A percentile compares a stretch with the other conserved stretches of the same genome.
These are phyloP conservation scores for Pterulicium gracile DNA, from an alignment of 1,284 basidiomycete species.

Conservation along the genomic window DNA sequence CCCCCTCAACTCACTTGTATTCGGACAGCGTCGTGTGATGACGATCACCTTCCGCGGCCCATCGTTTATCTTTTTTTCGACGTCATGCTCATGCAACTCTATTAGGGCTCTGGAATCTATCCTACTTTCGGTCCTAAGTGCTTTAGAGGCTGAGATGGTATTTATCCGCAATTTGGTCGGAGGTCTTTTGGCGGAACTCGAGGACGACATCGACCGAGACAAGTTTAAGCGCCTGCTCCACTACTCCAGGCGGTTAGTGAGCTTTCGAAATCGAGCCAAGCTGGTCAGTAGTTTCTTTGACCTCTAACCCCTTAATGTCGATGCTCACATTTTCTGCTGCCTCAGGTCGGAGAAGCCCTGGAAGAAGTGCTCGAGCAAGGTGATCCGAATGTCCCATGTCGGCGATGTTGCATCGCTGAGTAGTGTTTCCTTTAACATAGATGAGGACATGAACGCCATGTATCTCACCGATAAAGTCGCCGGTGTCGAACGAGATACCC, in stretches of 20 bases:
- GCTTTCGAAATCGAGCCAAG: constrained; percentile 84
- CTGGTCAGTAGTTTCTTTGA: constrained; percentile 32
- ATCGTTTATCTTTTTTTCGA: constrained; percentile 5
- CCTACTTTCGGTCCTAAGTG: constrained; percentile 78
- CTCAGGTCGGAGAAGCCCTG: constrained; percentile 76
- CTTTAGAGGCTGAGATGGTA: constrained; percentile 88
- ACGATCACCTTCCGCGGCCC: no score
- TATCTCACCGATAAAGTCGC: constrained; percentile 78
- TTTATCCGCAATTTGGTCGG: constrained; percentile 83
- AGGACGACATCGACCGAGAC: constrained; percentile 89
- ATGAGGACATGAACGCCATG: constrained; percentile 90
- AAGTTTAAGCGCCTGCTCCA: constrained; percentile 84
- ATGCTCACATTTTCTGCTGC: constrained; percentile 7
- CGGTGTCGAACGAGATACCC: constrained; percentile 37
- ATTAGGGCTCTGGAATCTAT: constrained; percentile 82
- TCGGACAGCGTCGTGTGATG: no score
- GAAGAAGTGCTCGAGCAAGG: constrained; percentile 89
- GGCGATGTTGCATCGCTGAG: not conserved
- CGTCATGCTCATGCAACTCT: constrained; percentile 11
- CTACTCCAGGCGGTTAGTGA: constrained; percentile 77
- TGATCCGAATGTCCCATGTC: constrained; percentile 19
- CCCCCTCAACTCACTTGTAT: no score
- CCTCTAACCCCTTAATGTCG: constrained; percentile 1
- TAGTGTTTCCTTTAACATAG: constrained; percentile 30
- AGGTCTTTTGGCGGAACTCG: constrained; percentile 81